Percentiles rank a stretch among this genome's conserved stretches.
phyloP scores from a whole-genome alignment of 805 yeast species.

The Zygosaccharomyces bailii region DNA sequence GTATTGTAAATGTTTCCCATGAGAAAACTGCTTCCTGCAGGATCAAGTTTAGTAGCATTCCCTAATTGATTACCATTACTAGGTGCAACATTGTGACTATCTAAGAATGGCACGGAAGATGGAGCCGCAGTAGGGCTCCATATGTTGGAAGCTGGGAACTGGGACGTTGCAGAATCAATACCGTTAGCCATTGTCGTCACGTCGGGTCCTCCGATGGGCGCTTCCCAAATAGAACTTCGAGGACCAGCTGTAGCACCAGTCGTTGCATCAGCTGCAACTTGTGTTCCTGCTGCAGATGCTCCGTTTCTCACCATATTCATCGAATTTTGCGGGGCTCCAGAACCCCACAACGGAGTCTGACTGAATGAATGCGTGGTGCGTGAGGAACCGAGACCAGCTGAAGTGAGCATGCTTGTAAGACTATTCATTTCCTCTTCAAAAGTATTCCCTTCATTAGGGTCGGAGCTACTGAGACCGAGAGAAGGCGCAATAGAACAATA shows the following conservation, averaged over 20 bases:
- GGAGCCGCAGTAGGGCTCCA: constrained; percentile 11
- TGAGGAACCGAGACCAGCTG: constrained; percentile 22
- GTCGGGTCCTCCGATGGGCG: not conserved
- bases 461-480: constrained; percentile 10
- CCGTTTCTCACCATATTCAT: constrained; percentile 5
- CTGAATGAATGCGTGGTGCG: constrained; percentile 9
- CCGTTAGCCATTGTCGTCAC: constrained; percentile 4
- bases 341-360: constrained; percentile 21
- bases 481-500: constrained; percentile 10
- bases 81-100: constrained; percentile 3
- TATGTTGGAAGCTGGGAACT: constrained; percentile 10
- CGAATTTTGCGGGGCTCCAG: constrained; percentile 10
- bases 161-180: not conserved
- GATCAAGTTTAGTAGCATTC: not conserved
- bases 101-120: constrained; percentile 10
- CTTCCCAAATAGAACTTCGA: constrained; percentile 32
- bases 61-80: constrained; percentile 1
- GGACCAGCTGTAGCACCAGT: constrained; percentile 6
- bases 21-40: not conserved
- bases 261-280: constrained; percentile 4
- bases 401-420: constrained; percentile 27
- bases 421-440: constrained; percentile 29
- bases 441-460: constrained; percentile 18
- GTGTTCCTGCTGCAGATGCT: not conserved
- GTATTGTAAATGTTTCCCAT: constrained; percentile 19